These are phyloP conservation scores for Nicotiana obtusifolia DNA, from an alignment of 257 asterid species.

Conservation along the genomic window DNA sequence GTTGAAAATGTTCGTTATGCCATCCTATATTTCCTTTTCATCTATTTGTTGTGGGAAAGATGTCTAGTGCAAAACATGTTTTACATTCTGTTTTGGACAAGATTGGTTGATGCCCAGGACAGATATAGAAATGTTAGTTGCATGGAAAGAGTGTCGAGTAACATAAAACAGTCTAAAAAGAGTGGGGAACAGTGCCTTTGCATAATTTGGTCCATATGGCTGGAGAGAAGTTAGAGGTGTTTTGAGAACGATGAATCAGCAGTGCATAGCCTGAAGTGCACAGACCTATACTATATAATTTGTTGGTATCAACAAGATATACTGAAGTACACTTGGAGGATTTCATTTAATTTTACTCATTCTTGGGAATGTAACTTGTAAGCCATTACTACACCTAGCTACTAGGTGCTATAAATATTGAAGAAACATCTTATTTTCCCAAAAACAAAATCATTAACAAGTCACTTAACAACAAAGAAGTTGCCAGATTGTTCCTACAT, in stretches of 20 bases:
- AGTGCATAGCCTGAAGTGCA: neutral
- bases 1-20: constrained; percentile 55
- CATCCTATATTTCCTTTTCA: neutral
- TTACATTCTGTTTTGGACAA: neutral
- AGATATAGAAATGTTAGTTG: too few relatives aligned
- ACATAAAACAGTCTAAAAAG: neutral
- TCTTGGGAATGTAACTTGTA: neutral
- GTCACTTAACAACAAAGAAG: neutral
- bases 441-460: neutral
- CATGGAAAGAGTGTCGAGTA: neutral
- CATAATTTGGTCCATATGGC: neutral
- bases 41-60: neutral
- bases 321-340: neutral
- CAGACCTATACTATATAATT: neutral
- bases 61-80: neutral
- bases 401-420: neutral
- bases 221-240: neutral
- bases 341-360: neutral
- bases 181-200: neutral
- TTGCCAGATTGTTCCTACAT: neutral
- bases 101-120: neutral
- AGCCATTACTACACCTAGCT: neutral
- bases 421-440: neutral
- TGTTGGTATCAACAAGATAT: neutral
- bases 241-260: neutral